Evolutionary conservation across 2,329 filamentous ascomycete species (phyloP), one percentile per base, ranked within the genome.

Genomic region (Aspergillus aculeatus): DNA sequence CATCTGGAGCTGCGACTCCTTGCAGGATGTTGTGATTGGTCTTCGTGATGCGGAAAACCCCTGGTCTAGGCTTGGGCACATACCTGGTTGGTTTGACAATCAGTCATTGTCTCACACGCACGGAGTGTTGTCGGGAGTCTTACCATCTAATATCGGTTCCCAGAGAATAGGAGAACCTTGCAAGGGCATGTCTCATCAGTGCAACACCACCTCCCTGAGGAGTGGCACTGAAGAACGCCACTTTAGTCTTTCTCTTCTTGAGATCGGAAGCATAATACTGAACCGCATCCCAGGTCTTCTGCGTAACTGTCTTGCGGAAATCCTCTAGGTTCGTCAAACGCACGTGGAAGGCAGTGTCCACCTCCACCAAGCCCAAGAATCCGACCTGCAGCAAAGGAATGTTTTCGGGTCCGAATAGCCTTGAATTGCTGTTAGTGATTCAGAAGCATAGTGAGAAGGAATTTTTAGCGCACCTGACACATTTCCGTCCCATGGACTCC

Each of bases 1-100:
- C 83, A 2, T 84, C 83, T 0, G 86, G 84, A 26, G 82, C 80
- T 47, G 86, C 86, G 47, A 93, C 90, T 9, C 90, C 91, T 76
- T 95, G 91, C 2, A 95, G 85, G 64, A 94, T 93, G 75, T 95
- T 95, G 83, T 95, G 91, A 67, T 92, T 89, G 65, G 89, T 92
- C 78, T 95, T 95, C 66, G 91, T 95, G 74, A 91, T 89, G 54
- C 90, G 83, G 75, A 95, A 95, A 11, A 94, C 86, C 16, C 89
- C 87, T 3, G 89, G 89, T 54, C 89, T 87, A 23, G 91, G 90
- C 73, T 91, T 92, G 6, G 91, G 91, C 1, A 94, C 90, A 62
- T 83, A 86, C 82, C 82, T 84, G 49, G 32, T 38, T 21, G 6
- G 38, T 6, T 32, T 29, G 29, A 51, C 26, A 32, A 59, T 66